Evolutionary conservation across 805 yeast genomes (phyloP).

Genomic region (Spathaspora boniae): DNA sequence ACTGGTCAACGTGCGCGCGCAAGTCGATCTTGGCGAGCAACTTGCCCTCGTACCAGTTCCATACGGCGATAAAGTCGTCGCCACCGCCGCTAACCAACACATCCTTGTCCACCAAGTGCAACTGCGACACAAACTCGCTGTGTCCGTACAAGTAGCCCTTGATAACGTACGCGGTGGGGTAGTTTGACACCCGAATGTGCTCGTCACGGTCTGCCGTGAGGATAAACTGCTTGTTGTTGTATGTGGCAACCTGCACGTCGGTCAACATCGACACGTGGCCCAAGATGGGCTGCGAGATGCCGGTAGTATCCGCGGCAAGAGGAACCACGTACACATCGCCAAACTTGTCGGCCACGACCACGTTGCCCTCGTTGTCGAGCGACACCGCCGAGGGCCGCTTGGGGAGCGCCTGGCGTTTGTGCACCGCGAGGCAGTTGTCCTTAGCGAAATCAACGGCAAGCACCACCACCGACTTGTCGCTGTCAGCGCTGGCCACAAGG

Average conservation of each 20-base stretch:
- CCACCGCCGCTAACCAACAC: constrained; percentile 87
- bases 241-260: constrained; percentile 49
- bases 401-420: constrained; percentile 75
- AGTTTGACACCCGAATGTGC: constrained; percentile 81
- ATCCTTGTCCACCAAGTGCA: constrained; percentile 48
- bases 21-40: constrained; percentile 50
- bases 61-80: constrained; percentile 64
- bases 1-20: constrained; percentile 33
- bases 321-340: constrained; percentile 84
- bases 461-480: constrained; percentile 74
- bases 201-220: constrained; percentile 93
- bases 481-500: constrained; percentile 71
- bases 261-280: constrained; percentile 98
- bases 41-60: constrained; percentile 68
- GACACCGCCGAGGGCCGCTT: constrained; percentile 90
- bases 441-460: constrained; percentile 40
- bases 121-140: constrained; percentile 69
- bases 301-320: constrained; percentile 33
- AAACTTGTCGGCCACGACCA: constrained; percentile 87
- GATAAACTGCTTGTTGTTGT: constrained; percentile 46
- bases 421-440: constrained; percentile 43
- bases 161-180: constrained; percentile 74
- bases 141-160: constrained; percentile 88
- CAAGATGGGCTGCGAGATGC: constrained; percentile 58
- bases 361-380: constrained; percentile 43